These are phyloP conservation scores for Beta vulgaris DNA, from an alignment of 148 eudicot species.

Conservation along the genomic window DNA sequence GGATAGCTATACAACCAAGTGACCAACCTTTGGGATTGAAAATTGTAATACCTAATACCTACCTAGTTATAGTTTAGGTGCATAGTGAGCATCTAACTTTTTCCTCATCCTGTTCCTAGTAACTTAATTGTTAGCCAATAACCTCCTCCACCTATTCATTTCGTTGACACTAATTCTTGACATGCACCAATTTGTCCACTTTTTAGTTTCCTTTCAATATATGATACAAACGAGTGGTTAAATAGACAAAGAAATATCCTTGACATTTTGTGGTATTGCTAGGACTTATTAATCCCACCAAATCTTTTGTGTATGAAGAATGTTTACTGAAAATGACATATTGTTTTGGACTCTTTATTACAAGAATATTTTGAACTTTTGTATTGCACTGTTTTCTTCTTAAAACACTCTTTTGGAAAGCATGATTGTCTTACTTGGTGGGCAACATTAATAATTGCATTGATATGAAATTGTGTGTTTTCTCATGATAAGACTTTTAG, in stretches of 20 bases:
- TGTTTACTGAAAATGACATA: slow-evolving; percentile 10
- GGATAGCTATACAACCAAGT: no score
- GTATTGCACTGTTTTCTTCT: background rate
- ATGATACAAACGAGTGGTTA: background rate
- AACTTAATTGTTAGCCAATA: no score
- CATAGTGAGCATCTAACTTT: no score
- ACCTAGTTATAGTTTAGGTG: no score
- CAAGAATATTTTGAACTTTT: no score
- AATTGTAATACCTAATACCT: no score
- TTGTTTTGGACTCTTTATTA: background rate
- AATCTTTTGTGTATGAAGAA: background rate
- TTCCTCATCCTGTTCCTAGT: no score
- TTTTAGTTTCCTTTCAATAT: background rate
- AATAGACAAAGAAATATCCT: background rate
- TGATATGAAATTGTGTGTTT: background rate
- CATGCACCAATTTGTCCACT: background rate
- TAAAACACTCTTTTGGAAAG: background rate
- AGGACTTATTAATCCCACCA: background rate
- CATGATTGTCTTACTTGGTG: background rate
- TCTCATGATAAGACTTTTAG: background rate
- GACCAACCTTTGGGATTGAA: no score
- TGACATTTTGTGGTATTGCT: slow-evolving; percentile 6
- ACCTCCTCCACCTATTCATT: background rate
- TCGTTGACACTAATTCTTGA: background rate
- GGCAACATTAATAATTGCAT: background rate